Base-by-base conservation (phyloP, 306 rosid species). In the Lupinus albus region DNA sequence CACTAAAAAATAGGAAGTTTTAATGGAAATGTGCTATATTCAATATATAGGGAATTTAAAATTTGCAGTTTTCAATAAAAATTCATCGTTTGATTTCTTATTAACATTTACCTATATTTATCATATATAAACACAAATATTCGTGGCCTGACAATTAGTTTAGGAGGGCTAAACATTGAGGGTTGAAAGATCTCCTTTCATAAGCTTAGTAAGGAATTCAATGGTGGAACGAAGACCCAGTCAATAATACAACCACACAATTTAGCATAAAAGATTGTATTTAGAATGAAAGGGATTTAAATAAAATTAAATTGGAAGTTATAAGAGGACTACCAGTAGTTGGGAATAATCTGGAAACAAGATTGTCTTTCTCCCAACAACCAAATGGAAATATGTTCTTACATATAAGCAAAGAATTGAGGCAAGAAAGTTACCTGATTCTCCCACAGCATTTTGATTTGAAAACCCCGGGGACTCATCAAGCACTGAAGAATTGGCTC, bases 381-480 rank as follows among this genome's bases (percentile, higher is more conserved):
- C 45, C 53, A 61, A 25, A 36, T 39, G 13, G 41, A 76, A 67
- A 49, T 58, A 21, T 10, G 57, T 55, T 8, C 49, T 2, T 25
- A 25, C 30, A 25, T 48, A 48, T 21, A 36, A 33, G 78, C 33
- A 41, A 25, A 14, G 57, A 28, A 33, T 56, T 35, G 41, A 65
- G 20, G 32, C 17, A 33, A 71, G 60, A 79, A 49, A 17, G 38
- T 56, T 83, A 89, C 98, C 94, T 82, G 94, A 74, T 73, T 86
- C 87, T 73, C 65, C 73, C 15, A 16, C 75, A 57, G 64, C 81
- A 79, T 73, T 75, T 64, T 83, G 78, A 68, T 81, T 73, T 45
- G 81, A 70, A 80, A 84, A 84, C 64, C 86, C 89, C 1, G 89
- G 87, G 76, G 89, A 88, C 59, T 85, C 87, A 25, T 89, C 89